Evolutionary conservation across 2,329 filamentous ascomycete species (phyloP).

Genomic region (Cercospora zeina): DNA sequence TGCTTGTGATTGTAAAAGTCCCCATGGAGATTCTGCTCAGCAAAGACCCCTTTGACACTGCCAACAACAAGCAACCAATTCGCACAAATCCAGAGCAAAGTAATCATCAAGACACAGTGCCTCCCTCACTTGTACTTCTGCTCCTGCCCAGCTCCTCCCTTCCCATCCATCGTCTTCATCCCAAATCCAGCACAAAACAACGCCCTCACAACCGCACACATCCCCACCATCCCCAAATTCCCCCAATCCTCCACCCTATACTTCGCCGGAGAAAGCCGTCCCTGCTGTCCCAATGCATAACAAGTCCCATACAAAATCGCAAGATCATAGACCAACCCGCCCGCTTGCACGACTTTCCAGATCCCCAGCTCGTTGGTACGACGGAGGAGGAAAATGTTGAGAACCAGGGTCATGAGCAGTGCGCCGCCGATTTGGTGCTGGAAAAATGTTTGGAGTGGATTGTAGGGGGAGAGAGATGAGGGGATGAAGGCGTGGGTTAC

Average conservation of each 20-base stretch:
- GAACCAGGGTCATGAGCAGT: slow-evolving; percentile 20
- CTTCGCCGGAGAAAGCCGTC: slow-evolving; percentile 6
- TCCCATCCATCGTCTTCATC: not conserved
- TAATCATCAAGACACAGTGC: too few species aligned
- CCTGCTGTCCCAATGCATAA: slow-evolving; percentile 19
- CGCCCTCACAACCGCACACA: slow-evolving; percentile 20
- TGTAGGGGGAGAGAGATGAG: slow-evolving; percentile 15
- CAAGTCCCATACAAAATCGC: slow-evolving; percentile 21
- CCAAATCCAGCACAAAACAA: slow-evolving; percentile 23
- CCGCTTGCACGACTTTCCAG: slow-evolving; percentile 26
- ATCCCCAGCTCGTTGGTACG: slow-evolving; percentile 24
- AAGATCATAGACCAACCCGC: slow-evolving; percentile 22
- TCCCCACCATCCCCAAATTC: slow-evolving; percentile 16
- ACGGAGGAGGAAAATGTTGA: slow-evolving; percentile 23
- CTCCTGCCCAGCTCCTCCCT: too few species aligned
- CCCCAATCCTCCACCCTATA: slow-evolving; percentile 23
- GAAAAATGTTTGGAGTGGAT: slow-evolving; percentile 19
- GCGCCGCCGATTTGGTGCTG: slow-evolving; percentile 27
- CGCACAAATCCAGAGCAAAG: too few species aligned
- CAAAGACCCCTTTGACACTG: too few species aligned
- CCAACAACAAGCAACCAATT: too few species aligned
- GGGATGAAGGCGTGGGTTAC: slow-evolving; percentile 22
- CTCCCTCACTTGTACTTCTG: too few species aligned
- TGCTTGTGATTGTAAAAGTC: too few species aligned
- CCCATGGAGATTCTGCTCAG: too few species aligned